Evolutionary conservation across 352 stramenopile species (phyloP), one percentile per base, ranked within the genome.

Genomic region (Globisporangium apiculatum): DNA sequence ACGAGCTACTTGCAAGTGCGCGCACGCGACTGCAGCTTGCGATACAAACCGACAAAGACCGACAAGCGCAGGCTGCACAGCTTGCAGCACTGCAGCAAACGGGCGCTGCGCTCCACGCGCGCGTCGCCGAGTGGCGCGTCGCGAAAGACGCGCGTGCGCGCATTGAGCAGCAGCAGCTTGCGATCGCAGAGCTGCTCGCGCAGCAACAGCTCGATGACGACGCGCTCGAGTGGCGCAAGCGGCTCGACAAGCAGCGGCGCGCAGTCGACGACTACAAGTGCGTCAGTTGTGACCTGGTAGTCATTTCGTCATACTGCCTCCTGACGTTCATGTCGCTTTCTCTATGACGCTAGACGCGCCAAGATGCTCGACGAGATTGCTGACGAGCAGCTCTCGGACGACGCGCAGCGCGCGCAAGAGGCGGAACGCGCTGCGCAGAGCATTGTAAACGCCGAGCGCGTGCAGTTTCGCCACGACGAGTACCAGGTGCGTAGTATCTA

Each of bases 201-300:
- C 41, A 55, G 42, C 70, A 87, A 56, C 65, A 64, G 53, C 62
- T 64, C 31, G 54, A 80, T 37, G 71, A 79, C 37, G 68, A 86
- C 14, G 68, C 76, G 0, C 53, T 59, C 2, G 71, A 72, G 36
- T 71, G 58, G 67, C 73, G 64, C 48, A 77, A 75, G 55, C 73
- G 68, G 11, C 71, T 73, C 2, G 72, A 84, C 15, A 66, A 79
- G 15, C 71, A 86, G 48, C 83, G 76, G 56, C 18, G 68, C 6
- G 57, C 72, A 12, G 54, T 92, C 10, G 74, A 83, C 17, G 75
- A 86, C n/a, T 87, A 83, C 64, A 86, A 67, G 72, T 78, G 47
- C 17, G 68, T 40, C 10, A 3, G 48, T 51, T 31, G 1, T 2
- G 24, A 31, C 24, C 24, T 31, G 24, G 24, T 31, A 31, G 1